Percentiles rank a stretch among this genome's conserved stretches.
phyloP scores from a whole-genome alignment of 2,329 filamentous ascomycete species.

The Aspergillus nomiae region DNA sequence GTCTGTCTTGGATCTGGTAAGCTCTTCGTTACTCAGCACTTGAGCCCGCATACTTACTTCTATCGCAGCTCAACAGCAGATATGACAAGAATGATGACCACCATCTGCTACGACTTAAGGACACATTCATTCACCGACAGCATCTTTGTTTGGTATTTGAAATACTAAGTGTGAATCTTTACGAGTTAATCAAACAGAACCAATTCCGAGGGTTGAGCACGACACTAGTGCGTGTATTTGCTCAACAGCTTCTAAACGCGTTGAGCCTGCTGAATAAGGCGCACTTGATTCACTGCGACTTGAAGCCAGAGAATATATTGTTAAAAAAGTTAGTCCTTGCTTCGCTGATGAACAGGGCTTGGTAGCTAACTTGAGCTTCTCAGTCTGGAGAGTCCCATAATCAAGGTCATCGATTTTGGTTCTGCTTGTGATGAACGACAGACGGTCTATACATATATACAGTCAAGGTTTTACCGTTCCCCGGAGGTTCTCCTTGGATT shows the following conservation, averaged over 20 bases:
- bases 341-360: not conserved
- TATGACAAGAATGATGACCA: conserved; percentile 99
- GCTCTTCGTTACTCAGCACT: conserved; percentile 27
- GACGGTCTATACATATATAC: conserved; percentile 98
- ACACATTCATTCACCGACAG: conserved; percentile 97
- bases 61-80: conserved; percentile 82
- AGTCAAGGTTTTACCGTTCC: conserved; percentile 96
- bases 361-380: conserved; percentile 14
- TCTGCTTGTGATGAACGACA: conserved; percentile 98
- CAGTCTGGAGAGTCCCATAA: conserved; percentile 92
- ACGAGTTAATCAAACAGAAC: conserved; percentile 99
- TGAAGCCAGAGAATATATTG: conserved; percentile 97
- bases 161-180: conserved; percentile 92
- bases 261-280: conserved; percentile 93
- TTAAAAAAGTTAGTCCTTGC: conserved; percentile 73
- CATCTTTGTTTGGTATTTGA: conserved; percentile 97
- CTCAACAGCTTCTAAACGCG: conserved; percentile 92
- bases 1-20: conserved; percentile 89
- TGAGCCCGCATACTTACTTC: conserved; percentile 21
- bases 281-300: conserved; percentile 92
- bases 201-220: conserved; percentile 97
- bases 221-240: conserved; percentile 94
- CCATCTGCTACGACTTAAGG: conserved; percentile 88
- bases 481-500: conserved; percentile 94
- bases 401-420: conserved; percentile 99